Evolutionary conservation across 2,329 filamentous ascomycete species (phyloP).

Genomic region (Fonsecaea nubica): DNA sequence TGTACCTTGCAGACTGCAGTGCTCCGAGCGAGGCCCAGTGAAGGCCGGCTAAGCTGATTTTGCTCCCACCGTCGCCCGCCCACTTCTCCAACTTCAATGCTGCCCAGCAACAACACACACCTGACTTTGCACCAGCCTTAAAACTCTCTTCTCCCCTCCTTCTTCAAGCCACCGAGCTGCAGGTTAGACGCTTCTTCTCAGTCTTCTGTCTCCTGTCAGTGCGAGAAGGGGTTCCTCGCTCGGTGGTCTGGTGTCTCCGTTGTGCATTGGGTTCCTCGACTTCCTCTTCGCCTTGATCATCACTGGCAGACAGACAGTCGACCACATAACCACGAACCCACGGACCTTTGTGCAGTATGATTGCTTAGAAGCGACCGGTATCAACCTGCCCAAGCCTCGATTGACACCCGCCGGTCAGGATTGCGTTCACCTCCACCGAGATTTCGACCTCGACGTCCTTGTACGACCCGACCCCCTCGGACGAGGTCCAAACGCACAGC

Average conservation of each 20-base stretch:
- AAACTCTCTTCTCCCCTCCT: constrained; percentile 33
- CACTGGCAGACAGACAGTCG: constrained; percentile 12
- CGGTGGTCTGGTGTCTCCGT: constrained; percentile 24
- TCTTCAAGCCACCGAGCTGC: constrained; percentile 34
- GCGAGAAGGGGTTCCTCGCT: constrained; percentile 21
- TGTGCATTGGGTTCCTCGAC: constrained; percentile 19
- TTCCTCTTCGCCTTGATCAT: constrained; percentile 11
- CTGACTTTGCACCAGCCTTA: constrained; percentile 31
- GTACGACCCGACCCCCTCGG: constrained; percentile 26
- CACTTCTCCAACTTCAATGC: constrained; percentile 34
- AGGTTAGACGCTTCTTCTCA: constrained; percentile 33
- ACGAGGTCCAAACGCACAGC: constrained; percentile 18
- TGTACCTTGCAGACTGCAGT: constrained; percentile 19
- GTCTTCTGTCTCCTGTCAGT: constrained; percentile 27
- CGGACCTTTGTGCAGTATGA: constrained; percentile 26
- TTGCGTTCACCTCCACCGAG: constrained; percentile 6
- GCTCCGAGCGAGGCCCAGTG: constrained; percentile 7
- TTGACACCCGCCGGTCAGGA: constrained; percentile 18
- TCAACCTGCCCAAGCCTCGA: constrained; percentile 18
- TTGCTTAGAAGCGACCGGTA: constrained; percentile 19
- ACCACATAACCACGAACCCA: constrained; percentile 12
- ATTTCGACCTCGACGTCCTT: constrained; percentile 23
- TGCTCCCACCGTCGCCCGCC: constrained; percentile 8
- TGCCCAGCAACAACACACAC: constrained; percentile 38
- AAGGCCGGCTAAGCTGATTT: constrained; percentile 1